Conservation (phyloP, 2,329 filamentous ascomycete genomes). For the Clarireedia monteithiana region DNA sequence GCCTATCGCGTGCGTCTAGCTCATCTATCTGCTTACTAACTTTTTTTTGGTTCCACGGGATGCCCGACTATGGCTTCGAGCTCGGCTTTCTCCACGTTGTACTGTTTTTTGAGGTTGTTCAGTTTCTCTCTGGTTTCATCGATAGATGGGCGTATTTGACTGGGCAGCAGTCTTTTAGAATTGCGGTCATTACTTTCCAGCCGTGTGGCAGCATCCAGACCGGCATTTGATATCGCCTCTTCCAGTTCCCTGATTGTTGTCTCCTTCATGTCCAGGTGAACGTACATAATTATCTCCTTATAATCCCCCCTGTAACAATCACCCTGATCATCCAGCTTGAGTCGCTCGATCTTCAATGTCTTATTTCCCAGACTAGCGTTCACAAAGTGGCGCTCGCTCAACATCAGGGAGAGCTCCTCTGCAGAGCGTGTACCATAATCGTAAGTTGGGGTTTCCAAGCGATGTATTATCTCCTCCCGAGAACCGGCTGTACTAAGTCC, state of each 20-base stretch:
- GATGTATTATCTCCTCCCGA: constrained; percentile 16
- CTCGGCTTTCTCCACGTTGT: not conserved
- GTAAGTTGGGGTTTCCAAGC: constrained; percentile 10
- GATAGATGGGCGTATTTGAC: not conserved
- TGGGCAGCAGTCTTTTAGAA: constrained; percentile 4
- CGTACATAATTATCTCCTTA: not conserved
- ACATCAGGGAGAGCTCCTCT: constrained; percentile 9
- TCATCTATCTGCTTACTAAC: not conserved
- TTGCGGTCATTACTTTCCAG: not conserved
- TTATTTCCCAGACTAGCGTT: constrained; percentile 1
- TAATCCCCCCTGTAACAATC: constrained; percentile 4
- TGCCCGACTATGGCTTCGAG: constrained; percentile 15
- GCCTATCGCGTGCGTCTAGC: not conserved
- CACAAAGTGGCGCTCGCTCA: constrained; percentile 11
- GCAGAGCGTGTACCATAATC: constrained; percentile 12
- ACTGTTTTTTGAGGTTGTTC: not conserved
- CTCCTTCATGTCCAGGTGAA: not conserved
- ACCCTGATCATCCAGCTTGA: constrained; percentile 12
- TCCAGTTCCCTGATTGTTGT: not conserved
- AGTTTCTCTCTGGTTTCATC: not conserved
- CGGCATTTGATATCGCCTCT: not conserved
- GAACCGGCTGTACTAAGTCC: constrained; percentile 6
- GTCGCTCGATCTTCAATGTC: constrained; percentile 12
- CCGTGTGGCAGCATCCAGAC: not conserved
- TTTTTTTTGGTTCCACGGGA: not conserved